Evolutionary conservation across 805 yeast species (phyloP).

Genomic region (Kurtzmaniella cleridarum): DNA sequence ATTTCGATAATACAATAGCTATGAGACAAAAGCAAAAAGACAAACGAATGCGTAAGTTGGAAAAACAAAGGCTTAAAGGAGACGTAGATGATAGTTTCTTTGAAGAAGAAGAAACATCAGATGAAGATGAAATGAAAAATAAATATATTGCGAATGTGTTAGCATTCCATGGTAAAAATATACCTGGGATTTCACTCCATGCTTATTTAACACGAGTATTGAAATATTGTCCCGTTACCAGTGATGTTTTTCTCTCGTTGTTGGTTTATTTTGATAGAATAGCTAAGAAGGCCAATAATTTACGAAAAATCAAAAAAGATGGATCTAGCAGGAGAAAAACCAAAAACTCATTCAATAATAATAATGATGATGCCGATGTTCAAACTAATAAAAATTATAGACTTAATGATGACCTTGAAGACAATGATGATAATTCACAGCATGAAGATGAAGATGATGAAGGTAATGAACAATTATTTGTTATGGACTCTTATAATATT

Average conservation of each 20-base stretch:
- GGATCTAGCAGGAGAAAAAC: conserved; percentile 17
- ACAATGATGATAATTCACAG: conserved; percentile 4
- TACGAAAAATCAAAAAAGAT: conserved; percentile 17
- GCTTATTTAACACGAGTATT: conserved; percentile 86
- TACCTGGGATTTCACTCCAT: conserved; percentile 90
- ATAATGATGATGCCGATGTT: conserved; percentile 7
- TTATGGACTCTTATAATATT: conserved; percentile 93
- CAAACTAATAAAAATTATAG: conserved; percentile 6
- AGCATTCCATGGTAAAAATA: conserved; percentile 92
- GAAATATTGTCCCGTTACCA: conserved; percentile 97
- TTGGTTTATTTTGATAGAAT: conserved; percentile 93
- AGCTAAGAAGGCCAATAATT: conserved; percentile 71
- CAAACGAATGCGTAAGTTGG: conserved; percentile 3
- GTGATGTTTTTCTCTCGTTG: conserved; percentile 86
- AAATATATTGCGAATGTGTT: conserved; percentile 63
- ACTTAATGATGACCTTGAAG: conserved; percentile 1
- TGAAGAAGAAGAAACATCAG: conserved; percentile 25
- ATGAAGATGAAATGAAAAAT: conserved; percentile 40
- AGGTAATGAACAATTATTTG: conserved; percentile 59
- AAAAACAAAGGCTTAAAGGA: background rate
- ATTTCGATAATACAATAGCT: conserved; percentile 44
- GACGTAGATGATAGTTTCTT: conserved; percentile 11
- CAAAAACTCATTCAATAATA: conserved; percentile 1
- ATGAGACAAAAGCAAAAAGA: conserved; percentile 24
- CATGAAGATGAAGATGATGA: conserved; percentile 13